Evolutionary conservation across 1,139 yeast genomes (phyloP), one percentile per base, ranked within the genome.

Genomic region (Blastobotrys illinoisensis): DNA sequence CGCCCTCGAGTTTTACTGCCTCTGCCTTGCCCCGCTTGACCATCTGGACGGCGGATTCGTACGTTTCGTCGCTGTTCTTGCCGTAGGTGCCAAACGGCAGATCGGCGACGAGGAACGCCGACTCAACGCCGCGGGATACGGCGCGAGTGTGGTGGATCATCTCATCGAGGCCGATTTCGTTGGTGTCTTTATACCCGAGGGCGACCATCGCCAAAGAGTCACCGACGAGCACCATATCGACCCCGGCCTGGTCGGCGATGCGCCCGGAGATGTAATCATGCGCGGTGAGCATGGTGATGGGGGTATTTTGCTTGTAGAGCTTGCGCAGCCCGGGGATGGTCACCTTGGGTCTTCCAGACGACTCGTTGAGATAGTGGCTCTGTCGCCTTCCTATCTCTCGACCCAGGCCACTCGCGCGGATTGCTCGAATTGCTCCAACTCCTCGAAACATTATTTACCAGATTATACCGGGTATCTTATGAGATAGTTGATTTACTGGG

Each of bases 161-260:
- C 63, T 86, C 93, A n/a, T 88, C 88, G 50, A 88, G 79, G 1
- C 83, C 78, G 46, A 90, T 72, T 64, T 86, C 88, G 58, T 85
- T 83, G 0, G 97, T 89, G 52, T 87, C 85, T 5, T 79, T 78
- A 65, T 85, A 85, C 0, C 99, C 99, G 58, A 89, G 76, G 0
- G 96, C 79, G 1, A 88, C 91, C 97, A 90, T 91, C 1, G 97
- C 90, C 45, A 93, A 73, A 0, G 98, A 91, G 69, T 93, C 99
- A 1, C 99, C 99, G 5, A 93, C 84, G 7, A 93, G 76, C 9
- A 85, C 76, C 52, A 85, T 77, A 62, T 93, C 98, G 1, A 83
- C 77, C 0, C 79, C 78, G 0, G 95, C 83, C 11, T 76, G 68
- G 51, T 88, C 90, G 0, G 90, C 95, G 66, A 87, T 76, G 40